Evolutionary conservation across 805 yeast species (phyloP).

Genomic region (Candida khao-thaluensis): DNA sequence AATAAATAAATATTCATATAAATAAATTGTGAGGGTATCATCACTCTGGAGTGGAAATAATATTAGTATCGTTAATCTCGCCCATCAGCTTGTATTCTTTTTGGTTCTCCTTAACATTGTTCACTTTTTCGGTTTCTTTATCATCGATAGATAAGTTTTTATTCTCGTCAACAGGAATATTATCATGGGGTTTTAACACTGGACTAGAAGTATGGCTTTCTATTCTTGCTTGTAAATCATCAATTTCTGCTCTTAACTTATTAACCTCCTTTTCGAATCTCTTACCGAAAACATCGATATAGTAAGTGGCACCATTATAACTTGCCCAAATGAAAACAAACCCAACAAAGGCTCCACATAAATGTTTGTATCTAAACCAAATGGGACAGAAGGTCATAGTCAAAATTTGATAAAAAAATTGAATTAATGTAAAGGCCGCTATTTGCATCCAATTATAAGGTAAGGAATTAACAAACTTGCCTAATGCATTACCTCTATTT

Average conservation of each 20-base stretch:
- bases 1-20: neutral
- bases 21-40: no score
- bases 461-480: slow-evolving; percentile 73
- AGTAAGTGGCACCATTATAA: slow-evolving; percentile 93
- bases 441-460: slow-evolving; percentile 86
- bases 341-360: slow-evolving; percentile 66
- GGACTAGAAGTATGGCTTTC: slow-evolving; percentile 20
- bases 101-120: neutral
- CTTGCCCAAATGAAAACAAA: slow-evolving; percentile 78
- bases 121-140: neutral
- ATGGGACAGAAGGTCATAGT: slow-evolving; percentile 90
- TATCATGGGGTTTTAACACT: slow-evolving; percentile 13
- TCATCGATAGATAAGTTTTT: neutral
- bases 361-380: slow-evolving; percentile 70
- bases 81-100: neutral
- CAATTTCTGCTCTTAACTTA: slow-evolving; percentile 69
- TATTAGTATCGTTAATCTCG: neutral
- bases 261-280: slow-evolving; percentile 83
- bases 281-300: slow-evolving; percentile 87
- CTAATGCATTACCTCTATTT: slow-evolving; percentile 62
- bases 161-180: slow-evolving; percentile 1
- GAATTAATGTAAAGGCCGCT: slow-evolving; percentile 79
- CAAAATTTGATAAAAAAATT: slow-evolving; percentile 78
- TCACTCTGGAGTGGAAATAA: slow-evolving; percentile 1
- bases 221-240: slow-evolving; percentile 49